phyloP scores from a whole-genome alignment of 495 filamentous ascomycete species.

The Neurospora tetraspora region DNA sequence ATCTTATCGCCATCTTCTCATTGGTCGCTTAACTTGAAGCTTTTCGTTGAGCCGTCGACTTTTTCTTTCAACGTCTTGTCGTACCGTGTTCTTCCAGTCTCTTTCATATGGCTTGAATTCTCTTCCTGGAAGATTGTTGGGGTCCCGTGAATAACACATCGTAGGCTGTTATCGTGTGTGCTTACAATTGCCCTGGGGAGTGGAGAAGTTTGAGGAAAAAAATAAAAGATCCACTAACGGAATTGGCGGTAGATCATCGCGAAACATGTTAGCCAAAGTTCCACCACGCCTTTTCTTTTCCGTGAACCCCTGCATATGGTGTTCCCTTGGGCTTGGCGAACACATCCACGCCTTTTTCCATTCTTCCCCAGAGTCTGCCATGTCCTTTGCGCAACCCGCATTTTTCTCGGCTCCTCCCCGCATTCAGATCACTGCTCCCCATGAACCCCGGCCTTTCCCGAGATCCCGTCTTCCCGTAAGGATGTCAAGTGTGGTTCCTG shows the following conservation, averaged over 20 bases:
- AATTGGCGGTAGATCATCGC: background rate
- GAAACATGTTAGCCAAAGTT: background rate
- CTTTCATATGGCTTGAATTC: background rate
- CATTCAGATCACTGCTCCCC: background rate
- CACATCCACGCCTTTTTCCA: background rate
- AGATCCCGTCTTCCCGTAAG: background rate
- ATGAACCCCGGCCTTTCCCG: background rate
- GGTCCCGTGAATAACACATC: too few species aligned
- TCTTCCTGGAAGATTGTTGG: background rate
- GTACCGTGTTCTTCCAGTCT: background rate
- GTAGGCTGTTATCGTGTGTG: background rate
- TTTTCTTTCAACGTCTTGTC: background rate
- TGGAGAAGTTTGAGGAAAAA: background rate
- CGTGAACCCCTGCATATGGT: background rate
- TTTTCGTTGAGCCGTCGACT: background rate
- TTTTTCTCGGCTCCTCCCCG: background rate
- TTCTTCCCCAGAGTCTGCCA: background rate
- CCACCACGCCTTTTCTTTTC: background rate
- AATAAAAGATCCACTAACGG: background rate
- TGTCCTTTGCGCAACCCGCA: background rate
- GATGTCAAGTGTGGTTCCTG: background rate
- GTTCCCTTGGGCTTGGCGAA: background rate
- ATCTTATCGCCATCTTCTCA: conserved; percentile 2
- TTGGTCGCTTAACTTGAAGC: conserved; percentile 1
- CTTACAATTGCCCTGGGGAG: background rate